Conservation (phyloP, 139 green algal genomes). For the Marvania coccoides region DNA sequence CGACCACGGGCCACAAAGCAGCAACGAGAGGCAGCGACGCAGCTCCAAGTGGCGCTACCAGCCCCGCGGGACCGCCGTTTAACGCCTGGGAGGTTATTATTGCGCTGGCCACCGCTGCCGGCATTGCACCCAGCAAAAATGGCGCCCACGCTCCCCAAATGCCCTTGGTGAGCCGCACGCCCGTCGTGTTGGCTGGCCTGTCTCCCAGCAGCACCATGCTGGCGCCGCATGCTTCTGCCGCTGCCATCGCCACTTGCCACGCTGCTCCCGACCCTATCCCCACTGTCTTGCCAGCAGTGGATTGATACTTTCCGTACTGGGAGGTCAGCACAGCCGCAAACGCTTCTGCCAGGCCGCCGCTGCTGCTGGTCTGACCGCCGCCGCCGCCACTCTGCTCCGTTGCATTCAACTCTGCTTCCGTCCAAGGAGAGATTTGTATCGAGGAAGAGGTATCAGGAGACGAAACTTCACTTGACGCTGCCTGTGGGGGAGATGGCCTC, state of each 20-base stretch:
- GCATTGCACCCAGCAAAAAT: constrained; percentile 1
- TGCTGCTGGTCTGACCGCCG: background rate
- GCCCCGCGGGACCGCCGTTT: background rate
- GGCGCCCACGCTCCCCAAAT: constrained; percentile 20
- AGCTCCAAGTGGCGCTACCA: background rate
- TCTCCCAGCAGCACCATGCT: constrained; percentile 63
- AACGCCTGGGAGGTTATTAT: background rate
- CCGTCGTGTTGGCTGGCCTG: constrained; percentile 29
- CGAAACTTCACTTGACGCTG: background rate
- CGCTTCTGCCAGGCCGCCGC: background rate
- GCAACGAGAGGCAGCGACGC: constrained; percentile 26
- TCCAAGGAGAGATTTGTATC: background rate
- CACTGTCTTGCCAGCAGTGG: constrained; percentile 29
- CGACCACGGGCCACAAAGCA: constrained; percentile 46
- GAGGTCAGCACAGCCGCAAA: constrained; percentile 30
- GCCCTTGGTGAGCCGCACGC: constrained; percentile 34
- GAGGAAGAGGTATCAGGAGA: background rate
- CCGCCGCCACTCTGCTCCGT: background rate
- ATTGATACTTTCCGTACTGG: constrained; percentile 42
- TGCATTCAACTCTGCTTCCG: background rate
- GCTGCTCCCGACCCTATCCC: constrained; percentile 50
- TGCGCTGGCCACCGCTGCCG: background rate
- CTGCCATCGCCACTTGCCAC: constrained; percentile 60
- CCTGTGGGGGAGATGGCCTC: too few species aligned
- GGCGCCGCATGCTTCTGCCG: constrained; percentile 30